Base-by-base conservation (phyloP, 495 filamentous ascomycete species). In the Rhizodiscina lignyota region DNA sequence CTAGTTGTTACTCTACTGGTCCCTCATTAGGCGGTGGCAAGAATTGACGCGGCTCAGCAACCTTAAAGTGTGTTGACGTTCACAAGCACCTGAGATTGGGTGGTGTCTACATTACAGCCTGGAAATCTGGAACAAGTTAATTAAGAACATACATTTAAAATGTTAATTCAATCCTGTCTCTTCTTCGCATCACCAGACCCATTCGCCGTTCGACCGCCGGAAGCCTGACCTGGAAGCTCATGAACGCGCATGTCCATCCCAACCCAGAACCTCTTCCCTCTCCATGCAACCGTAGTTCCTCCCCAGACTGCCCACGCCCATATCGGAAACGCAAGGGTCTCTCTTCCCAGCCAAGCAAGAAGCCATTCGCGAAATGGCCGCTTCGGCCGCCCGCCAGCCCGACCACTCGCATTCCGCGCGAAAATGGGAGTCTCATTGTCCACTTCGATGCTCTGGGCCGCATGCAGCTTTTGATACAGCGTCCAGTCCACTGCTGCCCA, bases 301-400 rank as follows among this genome's bases (percentile, higher is more conserved):
- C 84, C 77, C 44, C 74, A 75, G 16, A 94, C 74, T 11, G 87
- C 85, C 72, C 75, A 78, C 2, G 60, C 32, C 89, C 89, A 96
- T 33, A 99, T 80, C 4, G 83, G 83, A 19, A 87, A 60, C 0
- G 91, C 86, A 5, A 93, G 58, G 1, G 67, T 24, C 51, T 99
- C 89, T 16, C 89, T 64, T 0, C 81, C 86, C 0, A 92, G 44
- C 91, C 91, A 99, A 1, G 83, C 79, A 1, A 66, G 42, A 1
- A 86, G 47, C 84, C 85, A 96, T 43, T 77, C 64, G 3, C 54
- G 38, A 41, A 89, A 78, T 1, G 63, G 55, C 4, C 48, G 48
- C 30, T 46, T 34, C 29, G 18, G 34, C 4, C 42, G 42, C 18
- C 16, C 21, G n/a, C n/a, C n/a, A n/a, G n/a, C n/a, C n/a, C n/a